A percentile compares a stretch with the other conserved stretches of the same genome.
Conservation (phyloP, 805 yeast species). For the Monosporozyma solicola region DNA sequence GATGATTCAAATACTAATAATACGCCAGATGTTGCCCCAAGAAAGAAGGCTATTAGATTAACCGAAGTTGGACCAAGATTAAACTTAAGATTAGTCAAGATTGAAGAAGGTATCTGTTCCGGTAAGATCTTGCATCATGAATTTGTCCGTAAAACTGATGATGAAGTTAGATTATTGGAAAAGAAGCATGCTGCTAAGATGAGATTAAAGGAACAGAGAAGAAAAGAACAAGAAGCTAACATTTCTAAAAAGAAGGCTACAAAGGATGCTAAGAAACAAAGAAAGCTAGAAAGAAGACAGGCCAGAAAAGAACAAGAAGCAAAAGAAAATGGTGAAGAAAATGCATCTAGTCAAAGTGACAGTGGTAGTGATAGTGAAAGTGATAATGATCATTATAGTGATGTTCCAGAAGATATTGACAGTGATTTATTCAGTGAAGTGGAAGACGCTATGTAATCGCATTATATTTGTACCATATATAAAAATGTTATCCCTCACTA, state of each 20-base stretch:
- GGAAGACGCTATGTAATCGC: slow-evolving; percentile 17
- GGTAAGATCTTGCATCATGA: slow-evolving; percentile 87
- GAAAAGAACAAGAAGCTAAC: slow-evolving; percentile 69
- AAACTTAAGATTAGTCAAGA: slow-evolving; percentile 64
- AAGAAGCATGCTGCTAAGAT: slow-evolving; percentile 54
- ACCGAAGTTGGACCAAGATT: slow-evolving; percentile 92
- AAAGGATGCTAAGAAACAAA: slow-evolving; percentile 62
- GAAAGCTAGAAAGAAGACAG: slow-evolving; percentile 49
- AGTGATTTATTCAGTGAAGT: slow-evolving; percentile 40
- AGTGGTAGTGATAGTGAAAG: slow-evolving; percentile 21
- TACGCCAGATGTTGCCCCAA: slow-evolving; percentile 16
- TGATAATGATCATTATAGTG: slow-evolving; percentile 30
- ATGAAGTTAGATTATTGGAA: slow-evolving; percentile 55
- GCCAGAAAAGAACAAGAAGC: slow-evolving; percentile 25
- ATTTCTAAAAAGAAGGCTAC: slow-evolving; percentile 65
- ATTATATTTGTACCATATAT: background rate
- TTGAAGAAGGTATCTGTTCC: slow-evolving; percentile 84
- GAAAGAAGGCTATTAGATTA: slow-evolving; percentile 79
- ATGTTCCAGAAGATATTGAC: slow-evolving; percentile 38
- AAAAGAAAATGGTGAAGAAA: slow-evolving; percentile 22
- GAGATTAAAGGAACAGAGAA: slow-evolving; percentile 59
- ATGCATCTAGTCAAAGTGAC: slow-evolving; percentile 10
- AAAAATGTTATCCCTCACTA: background rate
- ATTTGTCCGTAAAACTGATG: slow-evolving; percentile 49
- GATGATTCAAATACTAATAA: slow-evolving; percentile 5